A percentile compares a stretch with the other conserved stretches of the same genome.
phyloP scores from a whole-genome alignment of 2,329 filamentous ascomycete species.

The Colletotrichum musae region DNA sequence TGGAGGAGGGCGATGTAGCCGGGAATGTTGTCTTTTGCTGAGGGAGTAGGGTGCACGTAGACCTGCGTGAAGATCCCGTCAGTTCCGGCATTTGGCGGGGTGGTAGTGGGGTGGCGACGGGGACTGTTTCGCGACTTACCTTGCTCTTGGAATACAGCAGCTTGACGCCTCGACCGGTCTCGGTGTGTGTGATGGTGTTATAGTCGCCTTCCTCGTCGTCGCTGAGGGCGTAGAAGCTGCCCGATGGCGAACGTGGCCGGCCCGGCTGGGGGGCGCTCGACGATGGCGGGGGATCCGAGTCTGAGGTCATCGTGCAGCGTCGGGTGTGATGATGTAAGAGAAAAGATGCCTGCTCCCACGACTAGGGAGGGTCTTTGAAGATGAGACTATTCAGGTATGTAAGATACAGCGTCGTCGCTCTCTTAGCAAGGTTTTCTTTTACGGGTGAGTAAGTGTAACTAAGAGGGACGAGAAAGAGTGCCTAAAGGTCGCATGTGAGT shows the following conservation, averaged over 20 bases:
- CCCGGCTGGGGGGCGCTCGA: constrained; percentile 45
- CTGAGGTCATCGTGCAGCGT: constrained; percentile 42
- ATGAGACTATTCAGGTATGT: constrained; percentile 22
- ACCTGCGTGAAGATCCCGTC: constrained; percentile 69
- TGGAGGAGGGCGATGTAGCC: constrained; percentile 95
- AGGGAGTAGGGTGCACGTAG: constrained; percentile 94
- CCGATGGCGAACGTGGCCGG: constrained; percentile 78
- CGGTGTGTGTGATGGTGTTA: constrained; percentile 88
- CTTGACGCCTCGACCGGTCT: constrained; percentile 87
- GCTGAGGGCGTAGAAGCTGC: constrained; percentile 94
- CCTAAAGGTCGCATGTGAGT: constrained; percentile 29
- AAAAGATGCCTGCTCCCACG: constrained; percentile 14
- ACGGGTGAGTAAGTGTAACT: not conserved
- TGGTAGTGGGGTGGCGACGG: constrained; percentile 24
- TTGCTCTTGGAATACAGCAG: constrained; percentile 97
- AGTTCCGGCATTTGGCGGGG: constrained; percentile 13
- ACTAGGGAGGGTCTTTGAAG: constrained; percentile 14
- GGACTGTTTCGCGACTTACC: constrained; percentile 60
- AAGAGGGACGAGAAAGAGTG: constrained; percentile 8
- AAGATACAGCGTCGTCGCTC: constrained; percentile 11
- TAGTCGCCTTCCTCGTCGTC: constrained; percentile 97
- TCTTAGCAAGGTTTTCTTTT: constrained; percentile 9
- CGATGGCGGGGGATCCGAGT: constrained; percentile 38
- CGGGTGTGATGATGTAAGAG: constrained; percentile 28
- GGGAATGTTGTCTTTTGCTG: constrained; percentile 93